Base-by-base conservation (phyloP, 1,139 yeast genomes). In the Pichia sp. region DNA sequence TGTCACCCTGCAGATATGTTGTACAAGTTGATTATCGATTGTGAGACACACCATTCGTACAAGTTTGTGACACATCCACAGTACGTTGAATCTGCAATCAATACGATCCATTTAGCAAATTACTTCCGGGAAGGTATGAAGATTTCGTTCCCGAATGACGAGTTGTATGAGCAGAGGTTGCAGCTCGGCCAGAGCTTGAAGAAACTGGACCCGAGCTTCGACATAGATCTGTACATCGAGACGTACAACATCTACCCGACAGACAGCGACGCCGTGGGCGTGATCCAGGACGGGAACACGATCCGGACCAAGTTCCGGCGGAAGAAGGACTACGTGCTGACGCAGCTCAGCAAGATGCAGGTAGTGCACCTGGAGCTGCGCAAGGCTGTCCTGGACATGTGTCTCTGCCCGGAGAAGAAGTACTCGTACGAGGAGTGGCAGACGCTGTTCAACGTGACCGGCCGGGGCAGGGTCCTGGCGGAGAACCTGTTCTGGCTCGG, bases 351-450 rank as follows among this genome's bases (percentile, higher is more conserved):
- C 23, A 43, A 48, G 19, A 34, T 56, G 2, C 59, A 57, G 39
- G 35, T 49, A 4, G 38, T 56, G 22, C 20, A 51, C 3, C 28
- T 48, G 12, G 56, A 57, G 36, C 34, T 59, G 28, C 46, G 49
- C 23, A 50, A 48, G 32, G 23, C 58, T 10, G 33, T 51, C 6
- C 18, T 48, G 1, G 39, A 53, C 23, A 34, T 54, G 23, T 47
- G 60, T n/a, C 52, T 55, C 58, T 72, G 58, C 43, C 51, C 65
- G 37, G 43, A 56, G 20, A 60, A 56, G 41, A 57, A 52, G 28
- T 67, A 71, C 41, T 41, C 60, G 3, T 72, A 56, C 46, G 63
- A 65, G 5, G 76, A 74, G 34, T 77, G 81, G 81, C 52, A 52
- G 7, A 54, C 59, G 11, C 55, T 72, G 36, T 51, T 63, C 36